Evolutionary conservation across 2,329 filamentous ascomycete genomes (phyloP), one percentile per base, ranked within the genome.

Genomic region (Tolypocladium amazonense): DNA sequence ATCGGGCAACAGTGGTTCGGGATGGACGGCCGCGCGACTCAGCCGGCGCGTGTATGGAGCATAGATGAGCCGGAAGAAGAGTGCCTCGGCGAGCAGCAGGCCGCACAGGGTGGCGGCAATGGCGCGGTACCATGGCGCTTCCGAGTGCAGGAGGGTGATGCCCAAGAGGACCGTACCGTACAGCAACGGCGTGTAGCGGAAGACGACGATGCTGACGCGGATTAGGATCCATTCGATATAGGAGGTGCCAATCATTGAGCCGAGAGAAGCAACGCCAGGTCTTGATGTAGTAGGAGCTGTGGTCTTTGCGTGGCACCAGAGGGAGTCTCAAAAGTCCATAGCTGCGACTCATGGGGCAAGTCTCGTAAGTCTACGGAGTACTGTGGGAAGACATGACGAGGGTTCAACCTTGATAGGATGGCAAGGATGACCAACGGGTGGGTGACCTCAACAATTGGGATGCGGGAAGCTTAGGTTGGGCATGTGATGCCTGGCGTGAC

Each of bases 61-160:
- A 66, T 77, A 81, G 47, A 82, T 62, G 58, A 72, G 61, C 0
- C 73, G n/a, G 56, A 73, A 75, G 66, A 77, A 83, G 12, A 75
- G 58, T 4, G 64, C 56, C 61, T 83, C 81, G n/a, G 72, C 61
- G 23, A 70, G 52, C 23, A 77, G 66, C 30, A 75, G 72, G 23
- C 58, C 66, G 30, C 67, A 53, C 27, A 74, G 61, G 15, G 65
- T 50, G 30, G 59, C 58, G 39, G 67, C 63, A 27, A 62, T 43
- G 14, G 11, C 27, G 23, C n/a, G 27, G 25, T 47, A 15, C 41
- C 58, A 56, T 23, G 30, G 33, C 2, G 39, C 52, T 5, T 39
- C 27, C 12, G 30, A 27, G 27, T 15, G 37, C 15, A 55, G 27
- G 3, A 68, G 59, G 50, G 65, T 58, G 27, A 71, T 60, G 23